These are phyloP conservation scores for Ophiocordyceps unilateralis DNA, from an alignment of 2,329 filamentous ascomycete genomes.

Conservation along the genomic window DNA sequence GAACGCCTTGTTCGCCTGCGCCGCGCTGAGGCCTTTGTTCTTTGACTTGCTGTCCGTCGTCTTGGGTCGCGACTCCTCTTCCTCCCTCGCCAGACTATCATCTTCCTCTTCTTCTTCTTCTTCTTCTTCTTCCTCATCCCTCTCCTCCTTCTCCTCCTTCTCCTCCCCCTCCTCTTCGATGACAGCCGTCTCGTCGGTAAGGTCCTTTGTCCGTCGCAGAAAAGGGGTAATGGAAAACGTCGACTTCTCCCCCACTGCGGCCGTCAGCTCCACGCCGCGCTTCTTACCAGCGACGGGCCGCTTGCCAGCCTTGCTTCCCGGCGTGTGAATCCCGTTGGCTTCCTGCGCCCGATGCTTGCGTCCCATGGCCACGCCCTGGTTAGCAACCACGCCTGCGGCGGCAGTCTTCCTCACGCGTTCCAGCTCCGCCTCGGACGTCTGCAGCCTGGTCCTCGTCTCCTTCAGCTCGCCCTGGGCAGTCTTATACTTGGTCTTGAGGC, in stretches of 20 bases:
- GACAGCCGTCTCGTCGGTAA: conserved; percentile 33
- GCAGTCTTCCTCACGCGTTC: conserved; percentile 13
- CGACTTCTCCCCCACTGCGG: conserved; percentile 62
- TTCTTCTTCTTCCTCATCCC: conserved; percentile 1
- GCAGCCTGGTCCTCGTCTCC: conserved; percentile 28
- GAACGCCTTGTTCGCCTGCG: conserved; percentile 26
- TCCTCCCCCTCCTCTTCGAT: conserved; percentile 14
- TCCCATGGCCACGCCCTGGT: no score
- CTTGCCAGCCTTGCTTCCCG: conserved; percentile 21
- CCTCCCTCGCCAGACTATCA: conserved; percentile 1
- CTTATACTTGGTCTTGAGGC: conserved; percentile 51
- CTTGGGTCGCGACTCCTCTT: conserved; percentile 24
- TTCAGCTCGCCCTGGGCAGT: conserved; percentile 58
- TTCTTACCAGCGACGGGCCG: conserved; percentile 31
- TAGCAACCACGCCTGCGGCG: no score
- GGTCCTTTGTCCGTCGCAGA: conserved; percentile 54
- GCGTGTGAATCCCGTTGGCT: conserved; percentile 29
- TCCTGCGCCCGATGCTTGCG: conserved; percentile 26
- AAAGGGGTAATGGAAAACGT: conserved; percentile 90
- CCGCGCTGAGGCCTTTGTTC: conserved; percentile 22
- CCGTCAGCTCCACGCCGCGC: conserved; percentile 30
- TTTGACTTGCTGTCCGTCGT: no score
- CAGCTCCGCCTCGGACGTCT: conserved; percentile 23
- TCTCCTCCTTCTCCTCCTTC: conserved; percentile 1
- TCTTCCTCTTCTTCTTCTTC: conserved; percentile 10